Conservation (phyloP, 1,139 yeast genomes). For the Schwanniomyces etchellsii region DNA sequence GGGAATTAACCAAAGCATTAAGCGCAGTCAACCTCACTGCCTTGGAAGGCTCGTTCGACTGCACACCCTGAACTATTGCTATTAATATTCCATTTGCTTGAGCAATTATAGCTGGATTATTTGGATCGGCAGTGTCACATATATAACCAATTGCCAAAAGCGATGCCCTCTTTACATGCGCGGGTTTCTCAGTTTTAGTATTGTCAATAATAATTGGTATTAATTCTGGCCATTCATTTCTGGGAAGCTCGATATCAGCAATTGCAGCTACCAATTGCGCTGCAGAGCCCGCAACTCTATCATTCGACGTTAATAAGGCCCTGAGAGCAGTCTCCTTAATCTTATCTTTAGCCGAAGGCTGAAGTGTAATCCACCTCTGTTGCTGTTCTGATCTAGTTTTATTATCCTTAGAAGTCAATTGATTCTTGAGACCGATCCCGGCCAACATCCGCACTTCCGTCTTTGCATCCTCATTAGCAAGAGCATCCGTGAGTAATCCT, state of each 20-base stretch:
- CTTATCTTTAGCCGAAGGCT: slow-evolving; percentile 46
- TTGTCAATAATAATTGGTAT: slow-evolving; percentile 79
- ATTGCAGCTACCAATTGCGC: slow-evolving; percentile 96
- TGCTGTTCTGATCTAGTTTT: slow-evolving; percentile 47
- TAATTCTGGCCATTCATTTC: slow-evolving; percentile 82
- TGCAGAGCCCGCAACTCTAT: slow-evolving; percentile 79
- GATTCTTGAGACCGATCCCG: slow-evolving; percentile 82
- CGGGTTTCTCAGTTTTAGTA: slow-evolving; percentile 74
- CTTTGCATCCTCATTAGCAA: slow-evolving; percentile 60
- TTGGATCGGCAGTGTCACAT: slow-evolving; percentile 90
- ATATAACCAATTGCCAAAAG: slow-evolving; percentile 89
- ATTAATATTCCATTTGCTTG: slow-evolving; percentile 91
- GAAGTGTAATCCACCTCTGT: slow-evolving; percentile 59
- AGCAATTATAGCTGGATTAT: slow-evolving; percentile 68
- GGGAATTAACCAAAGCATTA: slow-evolving; percentile 84
- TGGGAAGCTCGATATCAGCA: slow-evolving; percentile 90
- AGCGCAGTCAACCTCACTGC: slow-evolving; percentile 84
- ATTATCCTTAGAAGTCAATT: slow-evolving; percentile 71
- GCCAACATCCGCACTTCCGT: slow-evolving; percentile 91
- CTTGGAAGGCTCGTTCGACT: slow-evolving; percentile 66
- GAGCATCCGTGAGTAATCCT: slow-evolving; percentile 63
- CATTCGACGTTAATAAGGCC: slow-evolving; percentile 62
- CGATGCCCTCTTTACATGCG: slow-evolving; percentile 78
- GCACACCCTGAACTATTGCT: slow-evolving; percentile 96
- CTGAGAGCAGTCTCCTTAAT: slow-evolving; percentile 65